Percentiles rank a stretch among this genome's conserved stretches.
Evolutionary conservation across 805 yeast genomes (phyloP).

Genomic region (Suhomyces emberorum): DNA sequence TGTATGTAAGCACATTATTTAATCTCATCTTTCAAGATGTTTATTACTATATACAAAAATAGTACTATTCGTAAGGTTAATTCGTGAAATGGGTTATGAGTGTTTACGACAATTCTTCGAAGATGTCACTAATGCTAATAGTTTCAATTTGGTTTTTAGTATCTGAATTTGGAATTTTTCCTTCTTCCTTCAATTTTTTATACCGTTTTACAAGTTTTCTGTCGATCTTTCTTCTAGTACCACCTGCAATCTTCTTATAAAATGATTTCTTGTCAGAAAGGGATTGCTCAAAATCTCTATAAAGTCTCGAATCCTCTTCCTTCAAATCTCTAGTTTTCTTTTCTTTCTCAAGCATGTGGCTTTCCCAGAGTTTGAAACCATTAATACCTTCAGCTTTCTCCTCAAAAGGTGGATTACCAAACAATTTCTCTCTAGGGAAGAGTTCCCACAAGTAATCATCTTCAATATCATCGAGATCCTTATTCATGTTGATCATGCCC

Average conservation of each 20-base stretch:
- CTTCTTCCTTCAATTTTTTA: slow-evolving; percentile 27
- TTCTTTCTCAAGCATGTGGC: slow-evolving; percentile 20
- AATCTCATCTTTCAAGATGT: no score
- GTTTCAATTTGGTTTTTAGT: slow-evolving; percentile 3
- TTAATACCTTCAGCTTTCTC: slow-evolving; percentile 10
- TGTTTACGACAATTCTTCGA: slow-evolving; percentile 1
- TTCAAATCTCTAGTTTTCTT: slow-evolving; percentile 16
- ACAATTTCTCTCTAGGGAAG: slow-evolving; percentile 32
- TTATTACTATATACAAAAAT: no score
- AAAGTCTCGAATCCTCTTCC: slow-evolving; percentile 20
- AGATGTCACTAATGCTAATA: slow-evolving; percentile 2
- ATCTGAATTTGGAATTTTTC: slow-evolving; percentile 19
- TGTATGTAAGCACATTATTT: no score
- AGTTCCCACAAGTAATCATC: slow-evolving; percentile 41
- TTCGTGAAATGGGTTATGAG: no score
- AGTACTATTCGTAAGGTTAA: no score
- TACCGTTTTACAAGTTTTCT: slow-evolving; percentile 32
- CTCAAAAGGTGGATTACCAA: slow-evolving; percentile 36
- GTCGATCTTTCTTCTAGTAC: slow-evolving; percentile 33
- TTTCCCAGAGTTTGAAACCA: slow-evolving; percentile 38
- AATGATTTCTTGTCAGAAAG: slow-evolving; percentile 24
- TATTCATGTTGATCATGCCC: slow-evolving; percentile 38
- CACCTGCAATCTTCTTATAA: slow-evolving; percentile 17
- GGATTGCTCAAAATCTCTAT: slow-evolving; percentile 16
- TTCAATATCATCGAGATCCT: slow-evolving; percentile 31